Percentiles rank a stretch among this genome's conserved stretches.
phyloP scores from a whole-genome alignment of 2,329 filamentous ascomycete genomes.

The Allantophomopsis cytisporea region DNA sequence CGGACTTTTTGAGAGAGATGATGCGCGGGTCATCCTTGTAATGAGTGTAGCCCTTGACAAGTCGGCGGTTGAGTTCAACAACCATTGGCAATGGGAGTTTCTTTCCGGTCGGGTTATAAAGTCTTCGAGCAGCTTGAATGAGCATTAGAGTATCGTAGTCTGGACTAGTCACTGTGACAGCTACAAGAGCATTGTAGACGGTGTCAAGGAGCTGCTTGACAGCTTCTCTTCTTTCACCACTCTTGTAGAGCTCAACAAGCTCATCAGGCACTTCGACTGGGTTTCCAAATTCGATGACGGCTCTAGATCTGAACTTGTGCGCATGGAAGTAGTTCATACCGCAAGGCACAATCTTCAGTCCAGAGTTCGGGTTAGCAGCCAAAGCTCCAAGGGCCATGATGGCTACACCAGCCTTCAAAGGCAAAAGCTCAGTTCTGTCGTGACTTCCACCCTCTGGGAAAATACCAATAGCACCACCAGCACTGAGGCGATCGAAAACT shows the following conservation, averaged over 20 bases:
- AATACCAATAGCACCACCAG: constrained; percentile 84
- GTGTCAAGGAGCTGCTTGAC: constrained; percentile 76
- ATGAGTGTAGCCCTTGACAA: constrained; percentile 81
- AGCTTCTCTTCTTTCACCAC: constrained; percentile 71
- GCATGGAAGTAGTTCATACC: constrained; percentile 99
- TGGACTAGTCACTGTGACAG: constrained; percentile 83
- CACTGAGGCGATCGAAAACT: constrained; percentile 71
- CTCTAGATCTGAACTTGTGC: constrained; percentile 93
- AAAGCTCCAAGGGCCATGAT: constrained; percentile 94
- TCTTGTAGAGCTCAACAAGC: constrained; percentile 74
- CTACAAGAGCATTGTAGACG: constrained; percentile 70
- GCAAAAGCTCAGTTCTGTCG: constrained; percentile 81
- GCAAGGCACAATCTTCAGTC: constrained; percentile 86
- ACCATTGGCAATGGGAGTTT: constrained; percentile 86
- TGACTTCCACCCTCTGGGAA: constrained; percentile 96
- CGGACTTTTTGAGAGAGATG: constrained; percentile 56
- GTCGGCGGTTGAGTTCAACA: constrained; percentile 82
- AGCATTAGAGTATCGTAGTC: constrained; percentile 96
- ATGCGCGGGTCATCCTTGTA: constrained; percentile 89
- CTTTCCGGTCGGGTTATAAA: constrained; percentile 91
- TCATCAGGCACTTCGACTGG: constrained; percentile 76
- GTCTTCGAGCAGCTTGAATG: constrained; percentile 81
- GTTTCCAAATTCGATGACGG: constrained; percentile 87
- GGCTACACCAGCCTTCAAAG: constrained; percentile 89
- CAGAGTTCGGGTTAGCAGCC: constrained; percentile 73